Conservation (phyloP, 192 early-diverging fungal species). For the Entomortierella chlamydospora region DNA sequence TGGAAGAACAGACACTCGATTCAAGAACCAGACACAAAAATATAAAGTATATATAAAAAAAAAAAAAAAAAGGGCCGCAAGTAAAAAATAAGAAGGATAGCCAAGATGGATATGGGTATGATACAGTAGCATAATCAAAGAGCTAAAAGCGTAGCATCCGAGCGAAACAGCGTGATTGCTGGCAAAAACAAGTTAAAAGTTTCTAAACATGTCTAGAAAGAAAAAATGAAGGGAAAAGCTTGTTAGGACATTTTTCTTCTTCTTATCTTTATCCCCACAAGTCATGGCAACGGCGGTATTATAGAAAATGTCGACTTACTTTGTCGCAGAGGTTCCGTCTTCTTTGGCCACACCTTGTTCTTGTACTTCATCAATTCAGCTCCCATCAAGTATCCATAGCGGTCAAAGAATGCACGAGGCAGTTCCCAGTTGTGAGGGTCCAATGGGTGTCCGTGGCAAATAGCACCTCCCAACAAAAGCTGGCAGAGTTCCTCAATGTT, state of each 20-base stretch:
- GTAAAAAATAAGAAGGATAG: not conserved
- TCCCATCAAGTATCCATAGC: slow-evolving; percentile 55
- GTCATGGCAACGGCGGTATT: too few species aligned
- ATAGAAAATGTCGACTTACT: slow-evolving; percentile 11
- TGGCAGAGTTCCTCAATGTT: slow-evolving; percentile 56
- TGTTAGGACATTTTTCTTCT: not conserved
- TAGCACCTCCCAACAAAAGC: slow-evolving; percentile 51
- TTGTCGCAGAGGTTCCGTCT: slow-evolving; percentile 27
- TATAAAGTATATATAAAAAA: too few species aligned
- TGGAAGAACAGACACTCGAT: not conserved
- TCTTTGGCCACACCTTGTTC: slow-evolving; percentile 55
- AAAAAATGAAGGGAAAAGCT: not conserved
- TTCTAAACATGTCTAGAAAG: slow-evolving; percentile 21
- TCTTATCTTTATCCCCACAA: not conserved
- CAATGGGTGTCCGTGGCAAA: slow-evolving; percentile 55
- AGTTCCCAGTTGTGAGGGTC: slow-evolving; percentile 58
- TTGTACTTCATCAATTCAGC: slow-evolving; percentile 49
- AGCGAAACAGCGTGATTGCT: not conserved
- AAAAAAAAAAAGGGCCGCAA: slow-evolving; percentile 9
- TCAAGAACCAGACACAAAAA: slow-evolving; percentile 8
- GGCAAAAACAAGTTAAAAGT: slow-evolving; percentile 15
- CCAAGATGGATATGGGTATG: slow-evolving; percentile 23
- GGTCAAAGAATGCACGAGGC: slow-evolving; percentile 56
- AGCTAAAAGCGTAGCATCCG: slow-evolving; percentile 9
- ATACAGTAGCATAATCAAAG: slow-evolving; percentile 18